Conservation (phyloP, 148 eudicot genomes). For the Polygonum aviculare region DNA sequence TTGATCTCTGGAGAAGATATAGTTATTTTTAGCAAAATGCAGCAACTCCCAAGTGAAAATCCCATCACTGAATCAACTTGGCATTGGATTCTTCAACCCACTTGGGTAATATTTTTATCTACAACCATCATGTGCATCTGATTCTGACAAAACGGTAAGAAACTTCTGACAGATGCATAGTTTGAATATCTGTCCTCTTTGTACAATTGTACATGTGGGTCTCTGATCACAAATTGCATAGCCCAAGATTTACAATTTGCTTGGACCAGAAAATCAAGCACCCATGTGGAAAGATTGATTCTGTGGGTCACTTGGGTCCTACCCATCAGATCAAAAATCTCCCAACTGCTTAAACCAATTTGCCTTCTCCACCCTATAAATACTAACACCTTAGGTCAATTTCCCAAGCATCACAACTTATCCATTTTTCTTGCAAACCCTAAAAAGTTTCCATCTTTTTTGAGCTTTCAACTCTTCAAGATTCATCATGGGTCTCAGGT, state of each 20-base stretch:
- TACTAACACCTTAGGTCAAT: background rate
- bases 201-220: constrained; percentile 5
- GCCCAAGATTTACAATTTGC: background rate
- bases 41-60: constrained; percentile 1
- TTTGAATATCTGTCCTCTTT: constrained; percentile 8
- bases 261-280: constrained; percentile 1
- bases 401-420: background rate
- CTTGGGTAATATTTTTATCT: background rate
- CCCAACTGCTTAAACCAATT: constrained; percentile 5
- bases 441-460: background rate
- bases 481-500: constrained; percentile 28
- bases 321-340: background rate
- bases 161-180: constrained; percentile 1
- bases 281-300: constrained; percentile 10
- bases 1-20: background rate
- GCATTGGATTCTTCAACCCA: background rate
- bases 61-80: background rate
- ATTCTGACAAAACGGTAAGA: background rate
- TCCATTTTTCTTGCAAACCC: background rate
- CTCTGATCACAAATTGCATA: constrained; percentile 4
- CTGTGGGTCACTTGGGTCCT: background rate
- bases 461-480: background rate
- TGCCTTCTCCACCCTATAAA: background rate
- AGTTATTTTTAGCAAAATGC: background rate
- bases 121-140: background rate